Evolutionary conservation across 306 rosid species (phyloP).

Genomic region (Dalbergia cochinchinensis): DNA sequence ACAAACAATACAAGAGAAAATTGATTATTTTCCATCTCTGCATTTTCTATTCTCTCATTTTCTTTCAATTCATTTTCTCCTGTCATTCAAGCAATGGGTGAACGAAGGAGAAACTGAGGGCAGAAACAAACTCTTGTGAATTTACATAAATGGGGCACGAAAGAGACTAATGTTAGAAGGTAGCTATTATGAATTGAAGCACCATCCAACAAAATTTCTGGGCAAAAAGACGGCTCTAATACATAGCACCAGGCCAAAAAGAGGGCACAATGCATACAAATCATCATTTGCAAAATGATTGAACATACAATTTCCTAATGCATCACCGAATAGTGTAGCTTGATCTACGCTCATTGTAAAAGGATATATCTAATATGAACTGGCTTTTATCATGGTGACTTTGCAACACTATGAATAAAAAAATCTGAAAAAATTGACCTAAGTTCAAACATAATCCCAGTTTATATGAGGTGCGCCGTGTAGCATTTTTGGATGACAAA

Average conservation of each 20-base stretch:
- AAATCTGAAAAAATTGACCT: background rate
- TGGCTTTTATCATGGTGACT: background rate
- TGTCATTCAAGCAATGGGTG: too few relatives aligned
- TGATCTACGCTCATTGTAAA: background rate
- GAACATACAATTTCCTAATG: conserved; percentile 26
- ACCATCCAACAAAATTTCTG: background rate
- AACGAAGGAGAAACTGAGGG: too few relatives aligned
- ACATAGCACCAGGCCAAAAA: background rate
- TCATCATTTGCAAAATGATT: background rate
- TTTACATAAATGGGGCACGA: background rate
- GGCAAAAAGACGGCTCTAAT: background rate
- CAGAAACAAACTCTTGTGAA: background rate
- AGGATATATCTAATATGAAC: background rate
- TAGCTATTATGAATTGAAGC: background rate
- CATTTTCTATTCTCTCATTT: too few relatives aligned
- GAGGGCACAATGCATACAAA: conserved; percentile 7
- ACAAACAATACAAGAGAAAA: too few relatives aligned
- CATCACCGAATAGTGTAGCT: conserved; percentile 8
- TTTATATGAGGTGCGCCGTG: background rate
- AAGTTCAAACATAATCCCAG: background rate
- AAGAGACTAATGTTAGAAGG: background rate
- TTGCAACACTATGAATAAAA: conserved; percentile 1
- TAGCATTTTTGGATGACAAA: background rate
- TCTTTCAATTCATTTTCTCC: too few relatives aligned
- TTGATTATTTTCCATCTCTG: too few relatives aligned